Conservation (phyloP, 108 stramenopile genomes). For the Schizochytrium sp. region DNA sequence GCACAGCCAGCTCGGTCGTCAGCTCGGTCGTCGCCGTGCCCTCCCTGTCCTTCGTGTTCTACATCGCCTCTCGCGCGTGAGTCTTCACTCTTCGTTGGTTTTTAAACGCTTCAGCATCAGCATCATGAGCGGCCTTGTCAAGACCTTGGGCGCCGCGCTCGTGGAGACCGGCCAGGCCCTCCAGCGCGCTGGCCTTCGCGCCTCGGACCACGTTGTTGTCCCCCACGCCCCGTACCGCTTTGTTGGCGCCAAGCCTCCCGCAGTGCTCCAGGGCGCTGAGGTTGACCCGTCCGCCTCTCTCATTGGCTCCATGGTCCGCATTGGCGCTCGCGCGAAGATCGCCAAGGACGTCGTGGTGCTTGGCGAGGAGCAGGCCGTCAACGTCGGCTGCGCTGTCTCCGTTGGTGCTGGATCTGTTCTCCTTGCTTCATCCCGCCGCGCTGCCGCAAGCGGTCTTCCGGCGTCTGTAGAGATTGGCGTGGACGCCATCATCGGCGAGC, state of each 20-base stretch:
- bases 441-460: slow-evolving; percentile 17
- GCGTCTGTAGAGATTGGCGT: slow-evolving; percentile 30
- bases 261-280: background rate
- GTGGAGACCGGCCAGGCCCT: slow-evolving; percentile 57
- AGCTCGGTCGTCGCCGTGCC: no score
- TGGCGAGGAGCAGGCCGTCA: slow-evolving; percentile 23
- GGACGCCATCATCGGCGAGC: slow-evolving; percentile 32
- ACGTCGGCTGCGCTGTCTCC: background rate
- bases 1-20: no score
- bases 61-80: background rate
- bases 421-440: background rate
- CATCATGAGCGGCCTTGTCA: background rate
- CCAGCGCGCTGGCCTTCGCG: slow-evolving; percentile 44
- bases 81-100: background rate
- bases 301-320: background rate
- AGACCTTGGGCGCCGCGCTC: slow-evolving; percentile 35
- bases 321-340: slow-evolving; percentile 19
- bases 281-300: slow-evolving; percentile 45
- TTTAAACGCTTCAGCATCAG: background rate
- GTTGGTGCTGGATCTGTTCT: background rate
- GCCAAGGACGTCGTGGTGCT: slow-evolving; percentile 32
- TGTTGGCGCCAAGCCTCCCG: slow-evolving; percentile 25
- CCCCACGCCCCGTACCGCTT: slow-evolving; percentile 26
- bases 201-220: background rate
- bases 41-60: no score